Percentiles rank a stretch among this genome's conserved stretches.
Evolutionary conservation across 2,329 filamentous ascomycete species (phyloP).

Genomic region (Penicillium sp.): DNA sequence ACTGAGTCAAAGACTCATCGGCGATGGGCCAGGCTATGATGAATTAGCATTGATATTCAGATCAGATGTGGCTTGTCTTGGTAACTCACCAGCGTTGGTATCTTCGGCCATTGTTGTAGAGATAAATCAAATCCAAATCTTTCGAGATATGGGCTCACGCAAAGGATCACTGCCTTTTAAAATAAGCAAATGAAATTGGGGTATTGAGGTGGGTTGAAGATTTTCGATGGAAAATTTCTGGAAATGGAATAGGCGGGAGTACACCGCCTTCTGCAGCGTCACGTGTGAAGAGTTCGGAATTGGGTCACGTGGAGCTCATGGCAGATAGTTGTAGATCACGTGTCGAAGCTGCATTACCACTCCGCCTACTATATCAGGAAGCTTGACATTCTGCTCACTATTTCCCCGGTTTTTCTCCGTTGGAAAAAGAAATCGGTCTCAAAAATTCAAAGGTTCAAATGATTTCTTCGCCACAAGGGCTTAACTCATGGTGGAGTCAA

Average conservation of each 20-base stretch:
- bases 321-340: background rate
- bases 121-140: conserved; percentile 20
- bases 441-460: background rate
- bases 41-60: background rate
- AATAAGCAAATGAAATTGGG: conserved; percentile 1
- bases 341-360: background rate
- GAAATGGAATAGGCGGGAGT: background rate
- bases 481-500: too few relatives aligned
- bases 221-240: conserved; percentile 2
- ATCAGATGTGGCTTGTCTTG: background rate
- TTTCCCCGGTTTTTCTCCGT: background rate
- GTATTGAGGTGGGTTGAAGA: conserved; percentile 4
- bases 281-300: background rate
- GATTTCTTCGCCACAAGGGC: too few relatives aligned
- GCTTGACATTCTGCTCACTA: background rate
- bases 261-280: background rate
- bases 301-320: background rate
- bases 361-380: background rate
- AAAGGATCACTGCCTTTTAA: conserved; percentile 37
- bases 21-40: conserved; percentile 67
- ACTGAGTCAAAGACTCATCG: conserved; percentile 72
- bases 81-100: conserved; percentile 28
- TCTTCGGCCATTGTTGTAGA: conserved; percentile 34
- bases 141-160: conserved; percentile 37
- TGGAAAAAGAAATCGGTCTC: background rate